Evolutionary conservation across 306 rosid genomes (phyloP).

Genomic region (Astragalus glycyphyllos): DNA sequence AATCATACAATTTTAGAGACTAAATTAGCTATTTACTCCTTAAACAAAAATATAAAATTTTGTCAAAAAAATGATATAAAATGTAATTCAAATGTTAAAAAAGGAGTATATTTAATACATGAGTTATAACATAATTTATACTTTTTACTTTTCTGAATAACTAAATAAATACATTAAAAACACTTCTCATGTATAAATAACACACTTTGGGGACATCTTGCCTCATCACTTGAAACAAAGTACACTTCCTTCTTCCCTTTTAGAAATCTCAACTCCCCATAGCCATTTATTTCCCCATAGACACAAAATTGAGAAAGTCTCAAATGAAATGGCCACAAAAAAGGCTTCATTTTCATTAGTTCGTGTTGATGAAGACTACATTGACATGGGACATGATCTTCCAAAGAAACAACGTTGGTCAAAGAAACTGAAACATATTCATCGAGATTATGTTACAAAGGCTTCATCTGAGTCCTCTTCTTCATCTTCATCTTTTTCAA

Average conservation of each 20-base stretch:
- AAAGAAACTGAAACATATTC: conserved; percentile 60
- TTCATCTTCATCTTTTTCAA: conserved; percentile 74
- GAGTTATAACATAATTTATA: not conserved
- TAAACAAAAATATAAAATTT: too few relatives aligned
- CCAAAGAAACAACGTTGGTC: conserved; percentile 57
- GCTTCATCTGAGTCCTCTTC: conserved; percentile 35
- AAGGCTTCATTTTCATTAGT: conserved; percentile 40
- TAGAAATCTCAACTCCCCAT: conserved; percentile 18
- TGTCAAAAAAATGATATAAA: not conserved
- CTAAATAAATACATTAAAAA: not conserved
- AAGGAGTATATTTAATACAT: not conserved
- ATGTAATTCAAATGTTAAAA: not conserved
- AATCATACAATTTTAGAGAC: too few relatives aligned
- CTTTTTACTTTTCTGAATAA: not conserved
- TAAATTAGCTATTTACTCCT: too few relatives aligned
- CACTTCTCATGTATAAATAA: conserved; percentile 24
- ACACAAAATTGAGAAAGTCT: conserved; percentile 27
- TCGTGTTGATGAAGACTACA: conserved; percentile 63
- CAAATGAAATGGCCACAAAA: conserved; percentile 52
- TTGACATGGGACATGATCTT: conserved; percentile 53
- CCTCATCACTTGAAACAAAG: conserved; percentile 30
- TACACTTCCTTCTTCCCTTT: not conserved
- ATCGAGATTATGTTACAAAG: conserved; percentile 43
- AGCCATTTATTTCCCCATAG: conserved; percentile 48
- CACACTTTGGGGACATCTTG: conserved; percentile 33